These are phyloP conservation scores for Colletotrichum sp. DNA, from an alignment of 2,329 filamentous ascomycete genomes.

Conservation along the genomic window DNA sequence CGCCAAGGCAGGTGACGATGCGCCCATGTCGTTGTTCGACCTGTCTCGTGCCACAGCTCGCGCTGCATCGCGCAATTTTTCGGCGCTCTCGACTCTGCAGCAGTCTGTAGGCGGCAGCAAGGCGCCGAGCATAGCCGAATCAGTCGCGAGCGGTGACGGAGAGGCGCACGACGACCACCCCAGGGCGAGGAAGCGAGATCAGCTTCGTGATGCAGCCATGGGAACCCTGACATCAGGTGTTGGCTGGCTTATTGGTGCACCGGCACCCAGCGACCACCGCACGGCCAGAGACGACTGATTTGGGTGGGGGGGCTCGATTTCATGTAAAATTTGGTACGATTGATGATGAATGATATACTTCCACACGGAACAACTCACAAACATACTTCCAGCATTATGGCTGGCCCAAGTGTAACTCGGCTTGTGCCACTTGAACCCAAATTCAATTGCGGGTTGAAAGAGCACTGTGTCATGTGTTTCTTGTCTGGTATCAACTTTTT, in stretches of 20 bases:
- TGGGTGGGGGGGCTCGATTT: not conserved
- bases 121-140: not conserved
- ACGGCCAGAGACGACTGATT: constrained; percentile 28
- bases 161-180: constrained; percentile 31
- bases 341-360: not conserved
- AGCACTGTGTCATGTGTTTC: not conserved
- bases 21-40: constrained; percentile 70
- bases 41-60: constrained; percentile 65
- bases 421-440: not conserved
- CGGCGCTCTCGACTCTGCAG: constrained; percentile 58
- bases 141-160: constrained; percentile 12
- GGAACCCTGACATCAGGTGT: constrained; percentile 71
- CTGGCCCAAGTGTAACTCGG: not conserved
- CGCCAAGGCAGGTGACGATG: constrained; percentile 57
- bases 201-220: constrained; percentile 69
- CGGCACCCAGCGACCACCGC: constrained; percentile 44
- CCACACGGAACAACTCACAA: not conserved
- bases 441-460: not conserved
- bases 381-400: not conserved
- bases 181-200: constrained; percentile 73
- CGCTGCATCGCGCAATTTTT: constrained; percentile 63
- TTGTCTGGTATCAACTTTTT: not conserved
- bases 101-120: constrained; percentile 37
- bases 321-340: not conserved
- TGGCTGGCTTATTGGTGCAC: constrained; percentile 70